phyloP scores from a whole-genome alignment of 2,329 filamentous ascomycete genomes.

The Stachybotrys chartarum region DNA sequence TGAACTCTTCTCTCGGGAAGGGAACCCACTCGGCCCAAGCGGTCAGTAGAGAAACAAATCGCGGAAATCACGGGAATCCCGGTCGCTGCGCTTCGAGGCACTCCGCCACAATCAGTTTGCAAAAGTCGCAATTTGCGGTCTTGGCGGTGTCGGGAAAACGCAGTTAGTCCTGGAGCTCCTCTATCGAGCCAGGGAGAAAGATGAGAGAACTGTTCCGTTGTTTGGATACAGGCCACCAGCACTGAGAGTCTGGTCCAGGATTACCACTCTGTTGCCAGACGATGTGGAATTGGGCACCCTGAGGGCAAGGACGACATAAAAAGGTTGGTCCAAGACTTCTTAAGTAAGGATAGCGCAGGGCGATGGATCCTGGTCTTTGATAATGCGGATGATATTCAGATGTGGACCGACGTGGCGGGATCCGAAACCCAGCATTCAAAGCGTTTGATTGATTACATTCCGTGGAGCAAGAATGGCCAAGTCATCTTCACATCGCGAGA shows the following conservation, averaged over 20 bases:
- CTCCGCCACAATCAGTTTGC: neutral
- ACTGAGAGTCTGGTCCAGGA: constrained; percentile 1
- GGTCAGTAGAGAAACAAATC: constrained; percentile 3
- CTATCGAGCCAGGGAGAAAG: neutral
- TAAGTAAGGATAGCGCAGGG: constrained; percentile 1
- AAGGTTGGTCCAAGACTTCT: constrained; percentile 2
- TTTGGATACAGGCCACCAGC: constrained; percentile 6
- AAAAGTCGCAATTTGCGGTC: constrained; percentile 1
- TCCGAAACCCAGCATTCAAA: neutral
- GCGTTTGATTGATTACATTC: constrained; percentile 4
- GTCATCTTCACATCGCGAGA: constrained; percentile 6
- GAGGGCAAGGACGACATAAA: constrained; percentile 4
- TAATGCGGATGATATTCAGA: constrained; percentile 6
- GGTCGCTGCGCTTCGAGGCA: constrained; percentile 4
- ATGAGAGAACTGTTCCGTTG: constrained; percentile 1
- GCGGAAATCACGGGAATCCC: constrained; percentile 7
- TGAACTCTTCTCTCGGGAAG: constrained; percentile 6
- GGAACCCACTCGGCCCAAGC: constrained; percentile 4
- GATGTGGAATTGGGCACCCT: neutral
- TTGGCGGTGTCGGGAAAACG: constrained; percentile 4
- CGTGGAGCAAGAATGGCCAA: constrained; percentile 2
- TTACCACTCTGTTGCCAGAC: constrained; percentile 1
- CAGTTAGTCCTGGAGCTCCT: constrained; percentile 2
- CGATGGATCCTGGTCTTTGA: constrained; percentile 5
- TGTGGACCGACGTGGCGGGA: constrained; percentile 1